Base-by-base conservation (phyloP, 169 alveolate genomes). In the Cryptosporidium felis region DNA sequence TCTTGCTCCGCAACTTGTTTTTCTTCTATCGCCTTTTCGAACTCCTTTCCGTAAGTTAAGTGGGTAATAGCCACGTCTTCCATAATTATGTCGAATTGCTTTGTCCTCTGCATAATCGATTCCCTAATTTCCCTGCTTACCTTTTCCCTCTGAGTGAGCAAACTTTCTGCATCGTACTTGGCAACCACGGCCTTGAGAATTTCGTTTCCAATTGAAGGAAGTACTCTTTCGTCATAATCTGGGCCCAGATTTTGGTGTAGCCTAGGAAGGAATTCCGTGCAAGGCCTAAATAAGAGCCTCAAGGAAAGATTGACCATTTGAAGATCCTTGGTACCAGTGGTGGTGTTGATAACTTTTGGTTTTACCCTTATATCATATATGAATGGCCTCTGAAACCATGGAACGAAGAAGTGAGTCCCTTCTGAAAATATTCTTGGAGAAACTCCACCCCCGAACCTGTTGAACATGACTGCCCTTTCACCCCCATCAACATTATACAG, bases 1-100 rank as follows among this genome's bases (percentile, higher is more conserved):
- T 96, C 99, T 90, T 97, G 99, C 90, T 97, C 95, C 26, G 99
- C 99, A 21, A 97, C 98, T 89, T 97, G 98, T 92, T 97, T 97
- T 82, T 97, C 97, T 91, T 97, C 99, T 74, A 97, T 96, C 23
- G 99, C 99, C 89, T 94, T 94, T 47, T 97, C 92, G 91, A 96
- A 97, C 90, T 97, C 99, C 88, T 94, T 96, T 12, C 98, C 98
- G 90, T 97, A 97, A 62, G 96, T 94, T 56, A 97, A 90, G 85
- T 97, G 98, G 26, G 99, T 96, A 51, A 97, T 97, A 45, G 99
- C 96, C 60, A 97, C 98, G 90, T 97, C 99, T 80, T 97, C 99
- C 62, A 97, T 91, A 34, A 93, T 89, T 60, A 97, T 97, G 80
- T 95, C 96, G 93, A 97, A 97, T 53, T 94, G 96, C 67, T 89